phyloP scores from a whole-genome alignment of 257 asterid genomes.

The Thymus quinquecostatus region DNA sequence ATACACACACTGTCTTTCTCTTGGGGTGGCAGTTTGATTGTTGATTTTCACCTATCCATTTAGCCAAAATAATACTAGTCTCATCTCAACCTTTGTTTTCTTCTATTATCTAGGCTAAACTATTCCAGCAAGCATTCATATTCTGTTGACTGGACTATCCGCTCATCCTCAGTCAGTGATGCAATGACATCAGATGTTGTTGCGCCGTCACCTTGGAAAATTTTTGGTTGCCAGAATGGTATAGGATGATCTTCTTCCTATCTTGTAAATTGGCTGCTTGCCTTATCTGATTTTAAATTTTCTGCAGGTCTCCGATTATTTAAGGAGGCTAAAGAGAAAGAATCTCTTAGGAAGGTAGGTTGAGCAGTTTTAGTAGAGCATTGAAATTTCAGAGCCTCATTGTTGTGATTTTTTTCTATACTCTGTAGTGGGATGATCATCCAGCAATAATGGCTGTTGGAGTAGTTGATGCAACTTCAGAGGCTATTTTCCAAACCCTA shows the following conservation, averaged over 20 bases:
- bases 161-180: conserved; percentile 71
- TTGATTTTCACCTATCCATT: conserved; percentile 1
- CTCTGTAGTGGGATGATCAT: conserved; percentile 77
- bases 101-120: conserved; percentile 55
- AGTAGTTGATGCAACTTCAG: conserved; percentile 88
- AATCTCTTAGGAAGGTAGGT: conserved; percentile 68
- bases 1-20: background rate
- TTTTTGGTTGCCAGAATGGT: conserved; percentile 97
- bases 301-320: conserved; percentile 83
- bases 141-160: conserved; percentile 78
- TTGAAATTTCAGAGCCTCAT: conserved; percentile 17
- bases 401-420: conserved; percentile 28
- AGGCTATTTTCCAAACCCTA: conserved; percentile 86
- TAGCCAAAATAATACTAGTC: background rate
- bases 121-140: conserved; percentile 56
- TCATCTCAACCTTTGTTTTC: conserved; percentile 8
- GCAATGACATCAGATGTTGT: conserved; percentile 78
- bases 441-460: conserved; percentile 99
- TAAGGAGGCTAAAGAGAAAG: conserved; percentile 92
- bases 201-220: conserved; percentile 97
- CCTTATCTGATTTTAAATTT: conserved; percentile 33
- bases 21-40: background rate
- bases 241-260: conserved; percentile 33
- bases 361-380: conserved; percentile 24
- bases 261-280: conserved; percentile 33